Percentiles rank a stretch among this genome's conserved stretches.
phyloP scores from a whole-genome alignment of 73 alveolate species.

The Stentor roeselii region DNA sequence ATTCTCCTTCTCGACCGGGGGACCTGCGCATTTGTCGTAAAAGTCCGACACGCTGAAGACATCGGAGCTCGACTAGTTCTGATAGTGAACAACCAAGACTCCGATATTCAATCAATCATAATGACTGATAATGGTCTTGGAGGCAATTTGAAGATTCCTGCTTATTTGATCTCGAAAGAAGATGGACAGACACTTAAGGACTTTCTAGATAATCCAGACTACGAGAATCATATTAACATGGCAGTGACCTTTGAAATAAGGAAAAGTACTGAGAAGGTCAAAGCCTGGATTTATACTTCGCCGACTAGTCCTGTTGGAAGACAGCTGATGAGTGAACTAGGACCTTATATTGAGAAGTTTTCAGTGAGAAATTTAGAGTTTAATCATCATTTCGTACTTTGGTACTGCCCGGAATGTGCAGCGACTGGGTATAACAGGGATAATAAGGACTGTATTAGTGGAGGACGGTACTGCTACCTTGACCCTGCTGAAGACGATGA shows the following conservation, averaged over 20 bases:
- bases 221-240: not conserved
- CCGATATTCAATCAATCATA: not conserved
- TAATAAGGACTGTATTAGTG: not conserved
- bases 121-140: slow-evolving; percentile 10
- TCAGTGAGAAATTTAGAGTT: not conserved
- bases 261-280: slow-evolving; percentile 19
- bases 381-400: slow-evolving; percentile 24
- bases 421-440: not conserved
- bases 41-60: slow-evolving; percentile 10
- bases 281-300: not conserved
- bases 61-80: slow-evolving; percentile 4
- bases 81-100: not conserved
- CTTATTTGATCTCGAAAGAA: slow-evolving; percentile 56
- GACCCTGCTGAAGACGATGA: slow-evolving; percentile 27
- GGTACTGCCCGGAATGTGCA: slow-evolving; percentile 26
- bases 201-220: slow-evolving; percentile 25
- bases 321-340: not conserved
- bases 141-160: slow-evolving; percentile 71
- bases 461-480: slow-evolving; percentile 28
- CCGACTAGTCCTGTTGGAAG: not conserved
- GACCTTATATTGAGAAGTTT: not conserved
- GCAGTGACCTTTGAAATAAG: slow-evolving; percentile 33
- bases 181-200: slow-evolving; percentile 70
- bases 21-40: not conserved
- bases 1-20: not conserved